Evolutionary conservation across 139 green algal species (phyloP).

Genomic region (Micromonas pusilla): DNA sequence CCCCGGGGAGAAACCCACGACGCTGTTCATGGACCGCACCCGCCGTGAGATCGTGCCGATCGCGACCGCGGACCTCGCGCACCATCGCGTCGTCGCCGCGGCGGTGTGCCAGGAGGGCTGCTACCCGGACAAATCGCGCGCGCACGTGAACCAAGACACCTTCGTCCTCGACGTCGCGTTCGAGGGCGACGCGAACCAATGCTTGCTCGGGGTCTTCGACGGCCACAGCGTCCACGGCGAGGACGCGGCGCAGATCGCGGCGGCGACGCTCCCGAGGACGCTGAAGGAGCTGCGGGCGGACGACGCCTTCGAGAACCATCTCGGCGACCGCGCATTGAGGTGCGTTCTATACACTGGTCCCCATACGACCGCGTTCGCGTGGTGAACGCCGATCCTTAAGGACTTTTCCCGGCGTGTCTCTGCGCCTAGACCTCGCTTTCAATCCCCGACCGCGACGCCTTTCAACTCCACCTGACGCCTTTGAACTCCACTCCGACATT

Average conservation of each 20-base stretch:
- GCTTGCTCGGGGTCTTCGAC: slow-evolving; percentile 79
- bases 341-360: too few relatives aligned
- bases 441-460: too few relatives aligned
- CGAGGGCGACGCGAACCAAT: background rate
- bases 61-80: background rate
- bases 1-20: background rate
- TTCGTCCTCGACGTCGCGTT: slow-evolving; percentile 44
- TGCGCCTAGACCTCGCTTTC: too few relatives aligned
- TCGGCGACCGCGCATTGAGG: background rate
- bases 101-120: slow-evolving; percentile 68
- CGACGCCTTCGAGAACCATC: slow-evolving; percentile 29
- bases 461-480: too few relatives aligned
- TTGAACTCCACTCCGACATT: too few relatives aligned
- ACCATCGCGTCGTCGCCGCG: background rate
- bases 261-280: slow-evolving; percentile 57
- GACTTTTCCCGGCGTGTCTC: too few relatives aligned
- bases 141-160: slow-evolving; percentile 87
- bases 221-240: slow-evolving; percentile 47
- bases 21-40: background rate
- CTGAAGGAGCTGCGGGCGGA: slow-evolving; percentile 49
- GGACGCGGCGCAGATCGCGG: slow-evolving; percentile 49
- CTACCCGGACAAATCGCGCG: slow-evolving; percentile 72
- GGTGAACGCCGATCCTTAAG: too few relatives aligned
- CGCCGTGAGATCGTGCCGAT: background rate
- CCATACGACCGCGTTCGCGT: too few relatives aligned